Evolutionary conservation across 2,329 filamentous ascomycete genomes (phyloP).

Genomic region (Madurella fahalii): DNA sequence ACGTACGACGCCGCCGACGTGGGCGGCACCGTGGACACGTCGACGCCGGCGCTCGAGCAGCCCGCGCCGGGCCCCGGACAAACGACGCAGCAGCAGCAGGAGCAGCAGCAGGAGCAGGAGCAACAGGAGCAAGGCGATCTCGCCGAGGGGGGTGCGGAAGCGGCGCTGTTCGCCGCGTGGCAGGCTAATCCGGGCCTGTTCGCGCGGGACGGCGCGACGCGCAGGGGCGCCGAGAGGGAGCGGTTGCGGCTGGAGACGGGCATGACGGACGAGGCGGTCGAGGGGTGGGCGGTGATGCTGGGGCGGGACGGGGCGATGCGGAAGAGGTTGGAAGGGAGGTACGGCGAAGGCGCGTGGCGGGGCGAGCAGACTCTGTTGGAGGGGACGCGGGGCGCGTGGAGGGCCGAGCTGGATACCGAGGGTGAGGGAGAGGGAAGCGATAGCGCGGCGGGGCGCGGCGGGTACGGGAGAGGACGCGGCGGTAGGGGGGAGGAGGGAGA

Average conservation of each 20-base stretch:
- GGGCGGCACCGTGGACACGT: constrained; percentile 72
- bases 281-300: constrained; percentile 91
- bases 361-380: constrained; percentile 63
- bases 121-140: constrained; percentile 5
- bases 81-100: constrained; percentile 33
- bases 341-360: constrained; percentile 51
- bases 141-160: constrained; percentile 57
- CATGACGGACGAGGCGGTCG: constrained; percentile 90
- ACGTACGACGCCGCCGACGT: constrained; percentile 93
- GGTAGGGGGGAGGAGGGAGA: constrained; percentile 44
- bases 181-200: constrained; percentile 63
- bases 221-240: constrained; percentile 58
- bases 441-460: constrained; percentile 39
- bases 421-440: constrained; percentile 38
- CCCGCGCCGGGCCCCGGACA: constrained; percentile 27
- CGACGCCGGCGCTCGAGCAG: constrained; percentile 40
- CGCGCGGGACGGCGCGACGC: constrained; percentile 64
- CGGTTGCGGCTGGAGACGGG: constrained; percentile 70
- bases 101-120: constrained; percentile 29
- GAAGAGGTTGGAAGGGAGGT: constrained; percentile 66
- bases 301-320: constrained; percentile 65
- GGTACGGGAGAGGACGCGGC: constrained; percentile 40
- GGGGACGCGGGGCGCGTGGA: constrained; percentile 57
- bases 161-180: constrained; percentile 69
- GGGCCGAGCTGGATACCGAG: constrained; percentile 38